Evolutionary conservation across 225 moss, liverwort and hornwort species (phyloP), one percentile per base, ranked within the genome.

Genomic region (Climacium dendroides): DNA sequence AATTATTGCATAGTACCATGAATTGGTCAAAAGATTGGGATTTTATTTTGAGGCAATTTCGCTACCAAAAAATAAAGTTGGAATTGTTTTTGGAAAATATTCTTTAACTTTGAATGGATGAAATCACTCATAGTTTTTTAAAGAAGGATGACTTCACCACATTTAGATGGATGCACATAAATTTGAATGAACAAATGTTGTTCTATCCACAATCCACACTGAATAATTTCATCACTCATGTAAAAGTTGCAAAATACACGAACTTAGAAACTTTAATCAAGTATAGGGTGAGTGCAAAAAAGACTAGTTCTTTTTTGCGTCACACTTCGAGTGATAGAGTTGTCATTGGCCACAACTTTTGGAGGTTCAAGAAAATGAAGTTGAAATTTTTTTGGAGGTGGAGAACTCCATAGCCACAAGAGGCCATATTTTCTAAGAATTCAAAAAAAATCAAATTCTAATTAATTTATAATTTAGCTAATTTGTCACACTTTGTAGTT

Each of bases 41-140:
- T 37, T 37, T 12, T 37, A 67, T 37, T 67, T 67, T 67, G 12
- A 37, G 6, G 37, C 12, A 13, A 37, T 22, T 20, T 37, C 23
- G 0, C 4, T 2, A 13, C 4, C 13, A 2, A 0, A 67, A 37
- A 6, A 7, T 22, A 67, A 67, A 2, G 11, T 12, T 37, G 6
- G 20, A 34, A 10, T 64, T 64, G 3, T 19, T 18, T 60, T 64
- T n/a, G 11, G 4, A n/a, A 20, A 66, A 12, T 37, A 12, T 22
- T 22, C 35, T 35, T 20, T 6, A 65, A 64, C 10, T n/a, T 65
- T 65, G 7, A 37, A 37, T n/a, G 20, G 6, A 12, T 22, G n/a
- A 22, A 66, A 65, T 35, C 19, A 6, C 19, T 65, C 6, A 65
- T 20, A n/a, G 19, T 35, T 65, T 35, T 19, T 19, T 19, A 35